Evolutionary conservation across 352 stramenopile genomes (phyloP), one percentile per base, ranked within the genome.

Genomic region (Globisporangium ultimum): DNA sequence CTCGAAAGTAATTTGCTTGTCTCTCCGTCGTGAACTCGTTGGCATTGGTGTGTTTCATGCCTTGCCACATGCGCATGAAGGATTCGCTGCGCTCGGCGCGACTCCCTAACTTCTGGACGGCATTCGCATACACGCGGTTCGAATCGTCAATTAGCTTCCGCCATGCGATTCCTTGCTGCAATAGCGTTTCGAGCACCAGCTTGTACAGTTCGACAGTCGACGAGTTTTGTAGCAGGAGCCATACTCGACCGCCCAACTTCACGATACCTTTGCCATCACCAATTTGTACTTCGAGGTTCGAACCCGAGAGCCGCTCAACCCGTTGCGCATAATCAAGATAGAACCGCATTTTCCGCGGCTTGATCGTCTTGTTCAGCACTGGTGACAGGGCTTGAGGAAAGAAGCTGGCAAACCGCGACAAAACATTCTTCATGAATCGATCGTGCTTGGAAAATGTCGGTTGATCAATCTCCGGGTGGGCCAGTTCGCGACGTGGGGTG

Each of bases 331-430:
- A 88, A 42, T 88, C 77, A 0, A 90, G 55, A 46, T 89, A 92
- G 50, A 79, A 92, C 20, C 72, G 78, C 64, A 89, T 75, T 48
- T 89, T 92, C 3, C 82, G 72, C 14, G 77, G 66, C 36, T 88
- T 90, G 55, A 83, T 90, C 17, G 76, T 89, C 36, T 79, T 67
- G 52, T 92, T 88, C 12, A 66, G 61, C 4, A 92, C 64, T 10
- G 82, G 74, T n/a, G 62, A 58, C 40, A 91, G 58, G 5, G 70
- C 58, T 8, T 71, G 42, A 0, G 79, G 81, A n/a, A 90, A 58
- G 38, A 84, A 82, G 38, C 71, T 69, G 45, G 78, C 77, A 67
- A 88, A 79, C 24, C 74, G 66, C 17, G 66, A 76, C 32, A 89
- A n/a, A 14, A 88, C 55, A n/a, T 71, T 59, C 10, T 67, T 60